Conservation (phyloP, 306 rosid species). For the Vicia villosa region DNA sequence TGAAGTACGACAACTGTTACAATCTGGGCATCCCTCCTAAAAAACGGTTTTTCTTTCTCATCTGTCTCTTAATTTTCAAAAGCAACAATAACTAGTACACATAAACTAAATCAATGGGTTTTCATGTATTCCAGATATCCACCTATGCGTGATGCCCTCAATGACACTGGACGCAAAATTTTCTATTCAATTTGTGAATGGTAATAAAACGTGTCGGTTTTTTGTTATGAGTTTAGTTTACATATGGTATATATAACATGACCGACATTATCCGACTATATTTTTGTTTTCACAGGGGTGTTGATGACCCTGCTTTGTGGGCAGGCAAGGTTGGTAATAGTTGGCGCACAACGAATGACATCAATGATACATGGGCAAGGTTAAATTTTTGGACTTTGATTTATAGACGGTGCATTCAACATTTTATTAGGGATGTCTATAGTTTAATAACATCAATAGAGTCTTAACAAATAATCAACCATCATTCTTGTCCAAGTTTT, state of each 20-base stretch:
- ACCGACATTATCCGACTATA: conserved; percentile 8
- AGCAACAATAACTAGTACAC: conserved; percentile 16
- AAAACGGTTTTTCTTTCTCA: conserved; percentile 55
- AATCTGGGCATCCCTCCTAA: conserved; percentile 76
- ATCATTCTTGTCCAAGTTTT: conserved; percentile 16
- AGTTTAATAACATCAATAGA: conserved; percentile 25
- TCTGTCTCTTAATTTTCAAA: conserved; percentile 35
- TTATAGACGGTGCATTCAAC: conserved; percentile 11
- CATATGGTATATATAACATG: not conserved
- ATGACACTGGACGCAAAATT: conserved; percentile 60
- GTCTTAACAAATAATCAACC: conserved; percentile 15
- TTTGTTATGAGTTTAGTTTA: conserved; percentile 31
- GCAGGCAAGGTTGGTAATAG: conserved; percentile 89
- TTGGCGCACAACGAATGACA: conserved; percentile 97
- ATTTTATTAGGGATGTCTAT: conserved; percentile 20
- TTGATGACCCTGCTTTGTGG: conserved; percentile 93
- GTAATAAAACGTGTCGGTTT: conserved; percentile 49
- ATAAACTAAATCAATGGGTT: conserved; percentile 40
- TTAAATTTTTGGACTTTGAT: conserved; percentile 42
- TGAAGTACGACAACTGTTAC: conserved; percentile 95
- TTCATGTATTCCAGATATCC: conserved; percentile 71
- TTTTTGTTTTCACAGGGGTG: conserved; percentile 64
- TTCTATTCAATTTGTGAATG: conserved; percentile 92
- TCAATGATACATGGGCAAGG: conserved; percentile 97
- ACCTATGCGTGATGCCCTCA: conserved; percentile 94